Conservation (phyloP, 768 basidiomycete species). For the Lactarius sanguifluus region DNA sequence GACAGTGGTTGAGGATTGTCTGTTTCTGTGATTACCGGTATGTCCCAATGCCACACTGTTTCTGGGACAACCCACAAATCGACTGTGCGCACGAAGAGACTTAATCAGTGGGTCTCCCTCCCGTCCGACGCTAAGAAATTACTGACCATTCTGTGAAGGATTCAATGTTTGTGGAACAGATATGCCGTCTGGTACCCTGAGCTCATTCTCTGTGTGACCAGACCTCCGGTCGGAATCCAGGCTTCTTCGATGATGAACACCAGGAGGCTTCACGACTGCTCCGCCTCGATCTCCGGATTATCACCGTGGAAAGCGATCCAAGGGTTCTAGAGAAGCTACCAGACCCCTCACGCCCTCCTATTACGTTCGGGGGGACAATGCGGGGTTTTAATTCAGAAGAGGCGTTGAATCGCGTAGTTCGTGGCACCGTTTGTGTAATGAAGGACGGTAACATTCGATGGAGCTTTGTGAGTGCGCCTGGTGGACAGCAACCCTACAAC, state of each 20-base stretch:
- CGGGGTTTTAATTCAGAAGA: slow-evolving; percentile 33
- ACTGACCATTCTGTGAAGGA: slow-evolving; percentile 28
- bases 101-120: slow-evolving; percentile 42
- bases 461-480: slow-evolving; percentile 51
- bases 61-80: not conserved
- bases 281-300: slow-evolving; percentile 52
- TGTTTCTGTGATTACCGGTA: slow-evolving; percentile 81
- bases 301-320: slow-evolving; percentile 34
- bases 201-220: slow-evolving; percentile 7
- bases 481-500: not conserved
- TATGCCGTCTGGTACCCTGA: not conserved
- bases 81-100: slow-evolving; percentile 35
- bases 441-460: slow-evolving; percentile 39
- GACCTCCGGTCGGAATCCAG: slow-evolving; percentile 32
- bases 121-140: slow-evolving; percentile 3
- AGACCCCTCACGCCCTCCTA: slow-evolving; percentile 34
- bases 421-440: slow-evolving; percentile 39
- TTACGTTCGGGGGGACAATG: slow-evolving; percentile 36
- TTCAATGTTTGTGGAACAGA: slow-evolving; percentile 34
- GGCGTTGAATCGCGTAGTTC: slow-evolving; percentile 33
- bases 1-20: slow-evolving; percentile 71
- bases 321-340: slow-evolving; percentile 23
- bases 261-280: slow-evolving; percentile 66
- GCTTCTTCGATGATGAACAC: slow-evolving; percentile 58
- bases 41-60: slow-evolving; percentile 18